Base-by-base conservation (phyloP, 176 grass and related monocot species). In the Aegilops longissima region DNA sequence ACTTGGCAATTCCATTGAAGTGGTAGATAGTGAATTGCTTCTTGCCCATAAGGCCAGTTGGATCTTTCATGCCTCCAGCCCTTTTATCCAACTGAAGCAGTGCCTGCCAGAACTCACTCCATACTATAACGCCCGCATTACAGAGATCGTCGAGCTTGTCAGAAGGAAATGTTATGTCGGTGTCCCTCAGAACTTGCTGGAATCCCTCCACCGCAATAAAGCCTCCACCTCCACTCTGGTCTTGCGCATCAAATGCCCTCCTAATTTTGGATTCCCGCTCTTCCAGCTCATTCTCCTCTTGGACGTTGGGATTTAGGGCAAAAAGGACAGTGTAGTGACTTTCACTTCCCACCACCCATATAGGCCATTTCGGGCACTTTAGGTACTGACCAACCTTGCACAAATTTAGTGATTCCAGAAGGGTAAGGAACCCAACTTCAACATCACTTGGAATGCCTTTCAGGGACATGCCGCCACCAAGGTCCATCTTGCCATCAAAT, bases 1-100 rank as follows among this genome's bases (percentile, higher is more conserved):
- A 97, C 67, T 99, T 99, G 1, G 97, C 97, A 17, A 99, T 99
- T 71, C 97, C 97, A 87, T 99, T 99, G 89, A 99, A 99, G 90
- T 99, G 97, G 62, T 94, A 99, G 81, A 97, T 91, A 39, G 92
- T 93, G 77, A 99, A 99, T 78, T 91, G 83, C 90, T 99, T 99
- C 87, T 94, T 99, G 64, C 97, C 97, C 97, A 94, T 90, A 78
- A 93, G 90, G 38, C 97, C 97, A 52, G 89, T 94, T 65, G 94
- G 91, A 84, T 99, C 97, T 83, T 97, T 99, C 80, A 97, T 88
- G 67, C 97, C 97, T 66, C 97, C 97, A 2, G 86, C 85, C 40
- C 79, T 93, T 90, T 84, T 99, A 83, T 99, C 97, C 80, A 99
- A 87, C 68, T 95, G 90, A 62, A 94, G 73, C 29, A 99, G 82